phyloP scores from a whole-genome alignment of 805 yeast species.

The Saturnispora sekii region DNA sequence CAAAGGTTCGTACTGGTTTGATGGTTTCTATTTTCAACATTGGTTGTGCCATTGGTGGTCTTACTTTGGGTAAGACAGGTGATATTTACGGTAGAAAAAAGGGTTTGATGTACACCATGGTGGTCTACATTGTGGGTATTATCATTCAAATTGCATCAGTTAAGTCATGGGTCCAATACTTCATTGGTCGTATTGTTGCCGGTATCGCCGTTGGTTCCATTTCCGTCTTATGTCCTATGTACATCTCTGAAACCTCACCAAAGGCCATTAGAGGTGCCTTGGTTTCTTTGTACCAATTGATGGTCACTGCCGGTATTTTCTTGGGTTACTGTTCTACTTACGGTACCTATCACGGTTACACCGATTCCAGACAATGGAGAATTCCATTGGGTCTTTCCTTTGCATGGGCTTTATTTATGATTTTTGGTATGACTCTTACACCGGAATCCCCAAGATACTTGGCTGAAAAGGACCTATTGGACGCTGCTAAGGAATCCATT shows the following conservation, averaged over 20 bases:
- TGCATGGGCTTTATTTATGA: constrained; percentile 43
- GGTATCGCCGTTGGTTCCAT: constrained; percentile 49
- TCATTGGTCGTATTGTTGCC: constrained; percentile 50
- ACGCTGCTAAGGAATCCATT: constrained; percentile 45
- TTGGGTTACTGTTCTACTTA: constrained; percentile 59
- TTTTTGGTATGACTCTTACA: constrained; percentile 44
- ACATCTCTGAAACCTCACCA: constrained; percentile 64
- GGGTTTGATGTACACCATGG: constrained; percentile 44
- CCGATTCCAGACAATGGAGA: constrained; percentile 54
- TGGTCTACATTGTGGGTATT: constrained; percentile 51
- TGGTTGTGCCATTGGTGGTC: constrained; percentile 69
- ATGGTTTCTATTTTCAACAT: constrained; percentile 62
- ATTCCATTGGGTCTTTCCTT: constrained; percentile 46
- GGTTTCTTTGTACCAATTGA: constrained; percentile 60
- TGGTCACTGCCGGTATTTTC: constrained; percentile 62
- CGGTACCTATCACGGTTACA: constrained; percentile 45
- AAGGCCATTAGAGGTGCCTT: constrained; percentile 62
- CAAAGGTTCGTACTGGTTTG: constrained; percentile 48
- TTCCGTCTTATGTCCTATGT: constrained; percentile 44
- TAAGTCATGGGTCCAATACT: constrained; percentile 50
- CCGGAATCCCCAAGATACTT: constrained; percentile 67
- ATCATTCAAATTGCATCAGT: constrained; percentile 50
- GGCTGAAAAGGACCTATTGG: constrained; percentile 38
- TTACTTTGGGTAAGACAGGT: constrained; percentile 45
- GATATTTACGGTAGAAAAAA: constrained; percentile 53